Evolutionary conservation across 768 basidiomycete species (phyloP), one percentile per base, ranked within the genome.

Genomic region (Leccinum rimulosum): DNA sequence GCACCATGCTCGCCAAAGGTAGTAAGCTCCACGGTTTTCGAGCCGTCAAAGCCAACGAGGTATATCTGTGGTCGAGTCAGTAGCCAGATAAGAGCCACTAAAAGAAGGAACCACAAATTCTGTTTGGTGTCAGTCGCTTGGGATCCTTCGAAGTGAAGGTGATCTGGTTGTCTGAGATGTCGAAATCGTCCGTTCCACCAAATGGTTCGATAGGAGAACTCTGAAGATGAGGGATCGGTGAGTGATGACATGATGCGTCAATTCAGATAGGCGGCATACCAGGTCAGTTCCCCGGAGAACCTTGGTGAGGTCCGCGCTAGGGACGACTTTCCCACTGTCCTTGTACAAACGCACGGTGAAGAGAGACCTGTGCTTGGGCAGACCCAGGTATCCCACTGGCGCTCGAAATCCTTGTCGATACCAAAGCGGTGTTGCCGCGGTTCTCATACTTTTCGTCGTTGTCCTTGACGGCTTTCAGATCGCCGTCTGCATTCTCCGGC

Each of bases 111-210:
- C 10, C 68, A 47, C 43, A 95, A 88, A 66, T 95, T 87, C 68
- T 93, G 90, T 66, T 91, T 92, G 3, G 96, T 98, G 73, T 98
- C 95, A 80, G 80, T 86, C 0, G 80, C 55, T 80, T 67, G 1
- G 92, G 89, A 65, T 96, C 91, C 68, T 95, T 95, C 54, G 93
- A 80, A 5, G 93, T 93, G 69, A 96, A 91, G 35, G 93, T 80
- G 56, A 98, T 82, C 57, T 87, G 80, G 11, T 79, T 77, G 3
- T 75, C 69, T 4, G 88, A 90, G 31, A 92, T 79, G 68, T 91
- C 87, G 68, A 91, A 91, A 75, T 95, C 88, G 60, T 88, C 86
- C 1, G 83, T 81, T 48, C 85, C 89, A n/a, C 93, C 93, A 64
- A 95, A 93, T 7, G 93, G 91, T 67, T 93, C 89, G 47, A 94